phyloP scores from a whole-genome alignment of 768 basidiomycete genomes.

The Trametopsis cervina region DNA sequence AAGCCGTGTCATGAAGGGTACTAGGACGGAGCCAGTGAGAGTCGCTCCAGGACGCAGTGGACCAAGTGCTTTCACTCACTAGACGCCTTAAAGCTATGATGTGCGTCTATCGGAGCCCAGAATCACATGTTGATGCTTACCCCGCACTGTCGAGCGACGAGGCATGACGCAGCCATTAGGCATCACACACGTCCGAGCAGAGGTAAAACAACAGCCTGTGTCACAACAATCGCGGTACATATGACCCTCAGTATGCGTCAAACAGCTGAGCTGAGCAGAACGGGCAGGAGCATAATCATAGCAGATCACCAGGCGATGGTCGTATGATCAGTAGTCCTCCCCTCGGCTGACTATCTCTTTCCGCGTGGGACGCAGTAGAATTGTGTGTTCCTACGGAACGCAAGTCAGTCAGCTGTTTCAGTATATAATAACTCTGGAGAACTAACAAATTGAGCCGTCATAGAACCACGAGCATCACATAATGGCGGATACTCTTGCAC shows the following conservation, averaged over 20 bases:
- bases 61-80: no score
- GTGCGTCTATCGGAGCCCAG: no score
- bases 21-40: no score
- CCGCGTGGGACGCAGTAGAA: constrained; percentile 74
- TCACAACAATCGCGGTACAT: no score
- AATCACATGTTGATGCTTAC: background rate
- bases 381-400: constrained; percentile 70
- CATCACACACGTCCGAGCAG: background rate
- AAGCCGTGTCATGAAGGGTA: no score
- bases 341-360: constrained; percentile 84
- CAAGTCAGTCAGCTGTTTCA: background rate
- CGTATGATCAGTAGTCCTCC: constrained; percentile 57
- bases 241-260: no score
- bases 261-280: no score
- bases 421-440: constrained; percentile 1
- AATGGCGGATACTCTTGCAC: constrained; percentile 93
- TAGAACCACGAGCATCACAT: constrained; percentile 74
- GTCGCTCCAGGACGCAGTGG: no score
- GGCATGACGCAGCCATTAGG: background rate
- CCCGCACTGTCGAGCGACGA: no score
- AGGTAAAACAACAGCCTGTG: background rate
- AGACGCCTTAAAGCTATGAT: no score
- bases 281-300: background rate
- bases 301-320: background rate
- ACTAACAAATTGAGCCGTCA: constrained; percentile 91